Evolutionary conservation across 1,139 yeast species (phyloP), one percentile per base, ranked within the genome.

Genomic region (Yamadazyma dendronema): DNA sequence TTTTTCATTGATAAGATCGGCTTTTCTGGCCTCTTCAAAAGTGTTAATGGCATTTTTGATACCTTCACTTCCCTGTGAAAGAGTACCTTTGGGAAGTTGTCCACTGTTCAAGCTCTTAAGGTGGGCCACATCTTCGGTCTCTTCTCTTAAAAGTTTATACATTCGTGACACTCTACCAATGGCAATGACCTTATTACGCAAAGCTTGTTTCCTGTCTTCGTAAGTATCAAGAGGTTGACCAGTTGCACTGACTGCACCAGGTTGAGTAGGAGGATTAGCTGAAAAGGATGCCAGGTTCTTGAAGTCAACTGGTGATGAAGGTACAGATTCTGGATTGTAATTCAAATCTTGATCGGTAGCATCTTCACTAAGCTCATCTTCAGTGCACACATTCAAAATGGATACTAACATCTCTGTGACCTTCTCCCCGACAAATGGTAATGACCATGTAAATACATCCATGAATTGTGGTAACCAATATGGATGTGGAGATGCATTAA

Each of bases 371-470:
- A 92, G 72, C 61, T 92, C 98, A 56, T 92, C 97, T 55, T 89
- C 95, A 1, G 97, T 86, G 65, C 98, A 92, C 40, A 92, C 88
- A 61, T 90, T 90, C 57, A 92, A 74, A 33, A 92, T 86, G 2
- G 95, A 80, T 24, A 89, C 88, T 56, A 92, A 74, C 86, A 92
- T 90, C 56, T 92, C 97, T 13, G 96, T 87, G 41, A 90, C 84
- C 50, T 89, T 79, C 63, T 92, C 97, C n/a, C 97, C 97, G 28
- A 92, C 97, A 69, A 92, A 92, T 6, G 98, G 98, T 43, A 92
- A 69, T 3, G 96, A 87, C 98, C 98, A 92, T 4, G 96, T 85
- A 61, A 92, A 92, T 5, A 90, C 96, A 59, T 92, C 97, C 96
- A 90, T 89, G 53, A 90, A 88, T 60, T 90, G 90, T 3, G 98